Base-by-base conservation (phyloP, 345 rosid genomes). In the Raphanus sativus region DNA sequence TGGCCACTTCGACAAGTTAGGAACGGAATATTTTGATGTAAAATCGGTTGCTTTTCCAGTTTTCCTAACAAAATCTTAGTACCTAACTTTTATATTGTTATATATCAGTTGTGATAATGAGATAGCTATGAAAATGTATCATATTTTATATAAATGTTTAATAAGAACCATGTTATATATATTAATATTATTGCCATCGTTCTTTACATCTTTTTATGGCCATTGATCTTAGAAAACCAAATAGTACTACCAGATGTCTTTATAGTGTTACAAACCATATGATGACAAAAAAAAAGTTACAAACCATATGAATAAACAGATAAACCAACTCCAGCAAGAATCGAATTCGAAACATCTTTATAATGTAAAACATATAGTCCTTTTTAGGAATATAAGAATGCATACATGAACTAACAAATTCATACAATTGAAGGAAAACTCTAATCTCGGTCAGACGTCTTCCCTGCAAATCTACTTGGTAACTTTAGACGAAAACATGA, bases 1-100 rank as follows among this genome's bases (percentile, higher is more conserved):
- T 62, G 60, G 75, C 32, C 62, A 40, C 52, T 66, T 73, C 28
- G 3, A 63, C 26, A 67, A 36, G 82, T 73, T 73, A 73, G 48
- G 33, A 29, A 29, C 30, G 59, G 2, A 61, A 52, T 72, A 48
- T 72, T 36, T 62, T 62, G 70, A 62, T 62, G 74, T 9, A 50
- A 61, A 52, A 62, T 73, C 78, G 3, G 68, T 68, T 62, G 74
- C 60, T 73, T 78, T 72, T 67, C 8, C 28, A 34, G 67, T 34
- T 63, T 33, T 9, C 82, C 74, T 62, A 28, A 38, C 56, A 54
- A 79, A 54, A 68, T 62, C 50, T 38, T 55, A 28, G 3, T 52
- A 67, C 69, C 70, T 65, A 77, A 70, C 71, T 40, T 36, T 69
- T 56, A 56, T 65, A 17, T 40, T 3, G 73, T 65, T 56, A n/a